Evolutionary conservation across 345 rosid genomes (phyloP), one percentile per base, ranked within the genome.

Genomic region (Gossypium bickii): DNA sequence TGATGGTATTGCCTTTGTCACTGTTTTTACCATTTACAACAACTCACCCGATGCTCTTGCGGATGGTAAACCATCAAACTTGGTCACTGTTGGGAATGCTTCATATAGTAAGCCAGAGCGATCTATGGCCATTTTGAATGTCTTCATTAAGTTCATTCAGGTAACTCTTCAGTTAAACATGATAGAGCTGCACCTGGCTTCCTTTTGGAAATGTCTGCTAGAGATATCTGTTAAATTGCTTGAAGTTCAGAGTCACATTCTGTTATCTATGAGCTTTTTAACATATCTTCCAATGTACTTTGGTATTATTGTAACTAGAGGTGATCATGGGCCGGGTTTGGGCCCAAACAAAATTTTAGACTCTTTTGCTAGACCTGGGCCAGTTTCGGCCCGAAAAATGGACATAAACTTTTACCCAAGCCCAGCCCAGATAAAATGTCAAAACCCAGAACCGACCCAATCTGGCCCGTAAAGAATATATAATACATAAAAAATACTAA

Each of bases 11-110:
- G 59, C 92, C 12, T 85, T 91, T 77, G 94, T 91, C 22, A 88
- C 97, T 25, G 93, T 95, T 44, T 95, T 93, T 78, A 81, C 97
- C 27, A 67, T 91, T 41, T 93, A 91, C 77, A 85, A 90, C 44
- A 70, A 87, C 17, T 78, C 91, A 15, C 38, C 71, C 15, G 85
- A 76, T 66, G 60, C 27, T 59, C 79, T 29, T n/a, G 76, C 48
- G 47, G 72, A 82, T 78, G 70, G 65, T 79, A 82, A 81, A 82
- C 81, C 87, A 29, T 77, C 89, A 6, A 79, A 73, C 76, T 45
- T 75, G 85, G 86, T 90, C 71, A 82, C 88, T 38, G 90, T 91
- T 72, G 98, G 94, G 79, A 91, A 86, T 83, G 86, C 83, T 74
- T 88, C 89, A 0, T 93, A 87, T 66, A 87, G 76, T 69, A 93